phyloP scores from a whole-genome alignment of 2,329 filamentous ascomycete genomes.

The Westerdykella ornata region DNA sequence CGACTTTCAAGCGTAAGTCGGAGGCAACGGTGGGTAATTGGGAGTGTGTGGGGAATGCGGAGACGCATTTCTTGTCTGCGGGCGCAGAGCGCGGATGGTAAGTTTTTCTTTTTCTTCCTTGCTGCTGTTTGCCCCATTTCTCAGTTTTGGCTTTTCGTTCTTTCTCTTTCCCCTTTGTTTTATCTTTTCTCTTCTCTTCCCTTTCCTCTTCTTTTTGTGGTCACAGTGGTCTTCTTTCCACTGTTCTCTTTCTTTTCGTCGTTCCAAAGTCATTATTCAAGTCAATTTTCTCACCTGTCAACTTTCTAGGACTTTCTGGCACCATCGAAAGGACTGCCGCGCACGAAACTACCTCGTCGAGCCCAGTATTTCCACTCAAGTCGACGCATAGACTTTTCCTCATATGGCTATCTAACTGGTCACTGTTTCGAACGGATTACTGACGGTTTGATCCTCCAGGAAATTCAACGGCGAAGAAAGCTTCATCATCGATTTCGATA shows the following conservation, averaged over 20 bases:
- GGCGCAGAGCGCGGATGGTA: conserved; percentile 89
- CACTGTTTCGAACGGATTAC: not conserved
- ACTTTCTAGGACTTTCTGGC: not conserved
- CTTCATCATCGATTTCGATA: conserved; percentile 24
- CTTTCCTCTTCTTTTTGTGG: conserved; percentile 2
- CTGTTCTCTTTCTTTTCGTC: not conserved
- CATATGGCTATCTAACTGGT: too few species aligned
- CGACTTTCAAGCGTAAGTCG: conserved; percentile 56
- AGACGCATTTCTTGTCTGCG: conserved; percentile 71
- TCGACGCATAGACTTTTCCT: too few species aligned
- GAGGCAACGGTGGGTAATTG: conserved; percentile 68
- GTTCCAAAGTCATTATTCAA: not conserved
- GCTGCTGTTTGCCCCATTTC: not conserved
- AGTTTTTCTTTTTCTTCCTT: conserved; percentile 10
- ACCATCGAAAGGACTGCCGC: not conserved
- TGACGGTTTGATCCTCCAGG: conserved; percentile 13
- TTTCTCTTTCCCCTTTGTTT: not conserved
- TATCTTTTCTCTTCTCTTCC: not conserved
- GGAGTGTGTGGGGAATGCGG: conserved; percentile 72
- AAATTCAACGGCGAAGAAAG: conserved; percentile 35
- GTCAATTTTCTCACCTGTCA: not conserved
- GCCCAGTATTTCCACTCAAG: not conserved
- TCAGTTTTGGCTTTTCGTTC: conserved; percentile 1
- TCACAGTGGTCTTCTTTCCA: not conserved
- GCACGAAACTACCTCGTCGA: not conserved